Percentiles rank a stretch among this genome's conserved stretches.
Conservation (phyloP, 2,329 filamentous ascomycete species). For the Pestalotiopsis sp. region DNA sequence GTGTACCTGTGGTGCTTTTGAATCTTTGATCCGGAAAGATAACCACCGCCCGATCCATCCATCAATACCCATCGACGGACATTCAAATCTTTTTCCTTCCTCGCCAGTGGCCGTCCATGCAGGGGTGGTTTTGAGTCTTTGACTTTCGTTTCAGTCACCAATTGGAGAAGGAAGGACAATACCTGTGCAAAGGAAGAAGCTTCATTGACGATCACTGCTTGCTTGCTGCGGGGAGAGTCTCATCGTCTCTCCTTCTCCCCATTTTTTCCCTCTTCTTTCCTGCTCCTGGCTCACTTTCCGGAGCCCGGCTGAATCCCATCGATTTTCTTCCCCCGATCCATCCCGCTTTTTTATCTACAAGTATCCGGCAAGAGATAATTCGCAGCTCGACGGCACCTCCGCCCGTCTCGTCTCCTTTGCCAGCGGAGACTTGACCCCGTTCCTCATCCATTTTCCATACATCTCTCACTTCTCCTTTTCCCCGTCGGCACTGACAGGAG, state of each 20-base stretch:
- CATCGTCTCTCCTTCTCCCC: not conserved
- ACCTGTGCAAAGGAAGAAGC: not conserved
- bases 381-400: not conserved
- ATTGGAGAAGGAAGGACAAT: constrained; percentile 8
- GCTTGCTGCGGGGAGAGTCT: not conserved
- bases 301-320: not conserved
- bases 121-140: constrained; percentile 14
- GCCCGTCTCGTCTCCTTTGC: not conserved
- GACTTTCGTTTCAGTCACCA: constrained; percentile 12
- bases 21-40: constrained; percentile 2
- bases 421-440: not conserved
- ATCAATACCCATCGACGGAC: not conserved
- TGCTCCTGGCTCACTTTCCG: not conserved
- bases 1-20: not conserved
- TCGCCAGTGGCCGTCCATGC: constrained; percentile 3
- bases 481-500: not conserved
- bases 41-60: not conserved
- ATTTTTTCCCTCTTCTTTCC: not conserved
- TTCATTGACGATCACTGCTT: constrained; percentile 11
- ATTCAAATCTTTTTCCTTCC: not conserved
- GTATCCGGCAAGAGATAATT: not conserved
- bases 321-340: not conserved
- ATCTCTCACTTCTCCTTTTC: not conserved
- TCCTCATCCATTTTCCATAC: not conserved
- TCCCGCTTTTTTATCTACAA: constrained; percentile 2